Evolutionary conservation across 495 filamentous ascomycete species (phyloP), one percentile per base, ranked within the genome.

Genomic region (Hypoxylon cercidicola): DNA sequence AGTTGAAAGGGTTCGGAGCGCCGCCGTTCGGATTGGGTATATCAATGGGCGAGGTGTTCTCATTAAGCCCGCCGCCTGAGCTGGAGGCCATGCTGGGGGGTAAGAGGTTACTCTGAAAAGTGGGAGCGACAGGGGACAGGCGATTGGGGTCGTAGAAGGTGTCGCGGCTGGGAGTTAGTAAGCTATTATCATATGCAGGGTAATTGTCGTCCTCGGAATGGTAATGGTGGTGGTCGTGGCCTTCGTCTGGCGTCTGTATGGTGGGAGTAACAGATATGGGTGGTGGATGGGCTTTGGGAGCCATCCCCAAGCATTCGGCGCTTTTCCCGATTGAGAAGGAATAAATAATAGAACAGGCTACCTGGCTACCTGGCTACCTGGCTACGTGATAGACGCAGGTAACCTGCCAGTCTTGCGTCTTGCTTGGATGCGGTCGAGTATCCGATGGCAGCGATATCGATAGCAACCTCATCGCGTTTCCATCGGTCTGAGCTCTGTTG

Each of bases 1-100:
- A 99, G 78, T 97, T 98, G 85, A 99, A 99, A 3, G 93, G 94
- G 70, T 82, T 78, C 58, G 75, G 76, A 30, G 72, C 63, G 68
- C 16, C 28, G 40, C 28, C 45, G 19, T 77, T 69, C 72, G 55
- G 76, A 69, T 55, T 62, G 12, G 68, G 62, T 15, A 67, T 54
- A 37, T 71, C 71, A 49, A 69, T 59, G 19, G 71, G 60, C 28
- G 54, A 62, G 0, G 55, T 16, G 30, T 62, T 67, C 28, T 74
- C 71, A 52, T 66, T 73, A 34, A 43, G 58, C 41, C 53, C 56
- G 53, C 53, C 66, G 53, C 53, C 66, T 34, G 72, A 71, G 46
- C 69, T 75, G 44, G 71, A 71, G 8, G 74, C 56, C 77, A 81
- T 79, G 30, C 62, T 55, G 50, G 64, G 62, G 59, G 69, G 55